Base-by-base conservation (phyloP, 805 yeast species). In the Zygosaccharomyces pseudorouxii region DNA sequence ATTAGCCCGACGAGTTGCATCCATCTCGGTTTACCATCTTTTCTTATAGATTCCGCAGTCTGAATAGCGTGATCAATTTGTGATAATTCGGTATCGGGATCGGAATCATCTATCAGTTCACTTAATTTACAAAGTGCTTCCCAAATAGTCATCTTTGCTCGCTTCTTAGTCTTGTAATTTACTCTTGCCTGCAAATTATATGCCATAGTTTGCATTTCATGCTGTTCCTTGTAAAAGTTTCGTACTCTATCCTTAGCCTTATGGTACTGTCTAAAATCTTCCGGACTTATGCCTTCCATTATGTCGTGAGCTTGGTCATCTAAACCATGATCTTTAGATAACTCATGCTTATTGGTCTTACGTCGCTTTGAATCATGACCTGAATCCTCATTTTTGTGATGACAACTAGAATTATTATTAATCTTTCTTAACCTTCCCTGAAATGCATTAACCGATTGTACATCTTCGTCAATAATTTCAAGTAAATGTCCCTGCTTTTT, bases 1-100 rank as follows among this genome's bases (percentile, higher is more conserved):
- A 83, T 80, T 28, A 83, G 65, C 1, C 89, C 89, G 6, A 83
- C 87, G 20, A 83, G 65, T 62, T 83, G 89, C 71, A 83, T 82
- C 89, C 89, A 83, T 28, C 87, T 65, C 0, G 89, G 89, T 59
- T 80, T 79, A 1, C 78, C 76, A 55, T 82, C 89, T 47, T 75
- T 67, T 54, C 87, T 66, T 45, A 83, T 83, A 4, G 88, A 87
- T 58, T 83, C 88, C 3, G 89, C 89, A 0, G 89, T 83, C 63
- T 83, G 89, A 20, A 83, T 60, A 2, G 88, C 88, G 62, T 83
- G 89, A 55, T 83, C 88, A 45, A 83, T 83, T 57, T 83, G 89
- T 0, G 87, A 81, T 19, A 83, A 68, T 58, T 82, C 86, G 0
- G 88, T 83, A 61, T 83, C 89, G 0, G 89, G 89, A 60, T 83